Conservation (phyloP, 805 yeast species). For the Yamadazyma scolyti region DNA sequence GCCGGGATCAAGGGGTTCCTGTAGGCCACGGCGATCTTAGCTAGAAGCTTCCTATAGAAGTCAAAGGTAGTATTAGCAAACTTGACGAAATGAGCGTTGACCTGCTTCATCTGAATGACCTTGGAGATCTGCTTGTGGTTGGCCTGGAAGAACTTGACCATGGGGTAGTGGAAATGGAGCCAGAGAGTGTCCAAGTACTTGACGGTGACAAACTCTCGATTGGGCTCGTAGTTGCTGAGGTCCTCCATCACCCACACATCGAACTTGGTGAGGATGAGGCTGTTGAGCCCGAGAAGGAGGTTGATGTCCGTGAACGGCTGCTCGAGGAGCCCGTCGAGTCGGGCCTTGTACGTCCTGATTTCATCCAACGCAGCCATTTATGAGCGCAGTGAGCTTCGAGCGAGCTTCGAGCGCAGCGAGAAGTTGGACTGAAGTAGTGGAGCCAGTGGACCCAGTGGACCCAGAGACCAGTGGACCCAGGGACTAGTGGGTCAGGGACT, state of each 20-base stretch:
- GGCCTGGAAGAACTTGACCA: constrained; percentile 52
- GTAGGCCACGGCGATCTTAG: constrained; percentile 48
- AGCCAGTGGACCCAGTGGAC: too few species aligned
- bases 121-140: constrained; percentile 19
- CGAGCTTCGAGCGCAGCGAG: too few species aligned
- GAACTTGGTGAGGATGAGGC: constrained; percentile 47
- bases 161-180: constrained; percentile 63
- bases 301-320: constrained; percentile 35
- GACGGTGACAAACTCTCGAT: constrained; percentile 34
- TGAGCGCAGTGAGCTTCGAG: too few species aligned
- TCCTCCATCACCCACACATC: constrained; percentile 35
- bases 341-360: constrained; percentile 15
- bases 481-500: too few species aligned
- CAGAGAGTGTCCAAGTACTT: constrained; percentile 46
- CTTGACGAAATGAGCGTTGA: constrained; percentile 6
- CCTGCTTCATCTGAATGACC: neutral
- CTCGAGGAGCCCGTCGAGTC: constrained; percentile 15
- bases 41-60: constrained; percentile 45
- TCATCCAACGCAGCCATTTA: too few species aligned
- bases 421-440: too few species aligned
- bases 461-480: too few species aligned
- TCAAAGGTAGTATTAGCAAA: constrained; percentile 31
- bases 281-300: constrained; percentile 45
- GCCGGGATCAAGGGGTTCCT: constrained; percentile 34
- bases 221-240: constrained; percentile 26